Conservation (phyloP, 495 filamentous ascomycete species). For the Mycothermus thermophilus region DNA sequence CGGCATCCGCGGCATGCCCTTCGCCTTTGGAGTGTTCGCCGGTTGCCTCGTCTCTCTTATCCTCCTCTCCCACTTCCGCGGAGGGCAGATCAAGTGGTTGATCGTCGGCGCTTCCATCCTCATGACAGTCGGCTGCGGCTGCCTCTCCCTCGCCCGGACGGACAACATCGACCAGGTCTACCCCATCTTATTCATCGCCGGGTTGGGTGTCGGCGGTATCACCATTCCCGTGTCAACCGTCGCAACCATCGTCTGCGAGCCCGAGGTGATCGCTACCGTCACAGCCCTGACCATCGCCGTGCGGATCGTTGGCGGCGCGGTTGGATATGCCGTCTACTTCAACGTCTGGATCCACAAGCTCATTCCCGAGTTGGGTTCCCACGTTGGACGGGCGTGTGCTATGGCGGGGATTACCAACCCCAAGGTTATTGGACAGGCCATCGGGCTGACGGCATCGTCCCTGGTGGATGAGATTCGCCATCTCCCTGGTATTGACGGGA, state of each 20-base stretch:
- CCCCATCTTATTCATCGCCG: constrained; percentile 48
- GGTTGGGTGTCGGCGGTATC: constrained; percentile 59
- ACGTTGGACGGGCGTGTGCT: constrained; percentile 42
- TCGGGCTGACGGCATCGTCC: constrained; percentile 42
- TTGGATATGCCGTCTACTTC: constrained; percentile 65
- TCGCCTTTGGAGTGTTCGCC: constrained; percentile 47
- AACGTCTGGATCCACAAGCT: constrained; percentile 61
- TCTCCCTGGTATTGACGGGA: constrained; percentile 47
- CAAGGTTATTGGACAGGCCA: constrained; percentile 29
- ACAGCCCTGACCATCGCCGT: constrained; percentile 61
- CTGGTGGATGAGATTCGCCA: constrained; percentile 37
- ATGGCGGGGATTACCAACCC: constrained; percentile 40
- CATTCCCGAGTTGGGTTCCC: constrained; percentile 32
- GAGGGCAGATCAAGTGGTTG: constrained; percentile 49
- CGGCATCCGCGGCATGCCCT: constrained; percentile 51
- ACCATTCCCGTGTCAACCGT: constrained; percentile 45
- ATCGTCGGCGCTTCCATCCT: constrained; percentile 47
- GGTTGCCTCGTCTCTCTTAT: constrained; percentile 51
- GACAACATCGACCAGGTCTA: constrained; percentile 51
- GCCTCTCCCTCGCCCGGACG: constrained; percentile 38
- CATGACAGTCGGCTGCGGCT: constrained; percentile 60
- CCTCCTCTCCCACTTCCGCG: constrained; percentile 44
- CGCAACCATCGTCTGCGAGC: constrained; percentile 58
- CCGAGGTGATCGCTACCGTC: constrained; percentile 60
- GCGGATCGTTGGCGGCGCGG: constrained; percentile 54